phyloP scores from a whole-genome alignment of 805 yeast genomes.

The Pichia manshurica region DNA sequence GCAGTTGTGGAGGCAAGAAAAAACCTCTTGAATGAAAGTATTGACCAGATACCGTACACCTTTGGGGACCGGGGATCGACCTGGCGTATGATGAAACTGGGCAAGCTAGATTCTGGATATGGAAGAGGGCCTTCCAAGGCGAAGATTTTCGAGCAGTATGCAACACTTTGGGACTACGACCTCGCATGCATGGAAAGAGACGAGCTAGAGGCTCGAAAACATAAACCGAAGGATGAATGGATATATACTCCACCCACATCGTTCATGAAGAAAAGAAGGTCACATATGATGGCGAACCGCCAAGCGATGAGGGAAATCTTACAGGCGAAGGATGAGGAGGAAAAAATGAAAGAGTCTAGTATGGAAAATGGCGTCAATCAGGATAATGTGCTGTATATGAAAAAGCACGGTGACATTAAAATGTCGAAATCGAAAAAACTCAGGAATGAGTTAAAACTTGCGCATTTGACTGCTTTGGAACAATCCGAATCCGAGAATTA shows the following conservation, averaged over 20 bases:
- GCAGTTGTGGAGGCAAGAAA: no score
- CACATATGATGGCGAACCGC: conserved; percentile 6
- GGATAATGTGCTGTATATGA: conserved; percentile 18
- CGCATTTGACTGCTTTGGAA: conserved; percentile 17
- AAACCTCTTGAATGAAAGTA: no score
- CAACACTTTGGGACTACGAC: conserved; percentile 19
- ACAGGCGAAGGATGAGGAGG: conserved; percentile 11
- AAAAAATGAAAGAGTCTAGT: conserved; percentile 24
- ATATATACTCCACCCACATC: conserved; percentile 24
- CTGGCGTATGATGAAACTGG: conserved; percentile 36
- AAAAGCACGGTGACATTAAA: conserved; percentile 2
- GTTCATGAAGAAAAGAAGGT: conserved; percentile 19
- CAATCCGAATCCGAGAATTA: conserved; percentile 1
- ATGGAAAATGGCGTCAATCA: conserved; percentile 20
- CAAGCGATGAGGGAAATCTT: conserved; percentile 4
- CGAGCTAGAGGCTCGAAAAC: conserved; percentile 24
- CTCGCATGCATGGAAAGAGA: conserved; percentile 31
- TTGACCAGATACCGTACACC: conserved; percentile 19
- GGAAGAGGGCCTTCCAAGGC: background rate
- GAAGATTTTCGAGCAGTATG: conserved; percentile 9
- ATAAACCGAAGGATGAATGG: conserved; percentile 16
- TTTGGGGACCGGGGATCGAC: conserved; percentile 35
- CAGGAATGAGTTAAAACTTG: conserved; percentile 11
- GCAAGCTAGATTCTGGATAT: conserved; percentile 13
- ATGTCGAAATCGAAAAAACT: conserved; percentile 3